phyloP scores from a whole-genome alignment of 495 filamentous ascomycete genomes.

The Aspergillus diversus region DNA sequence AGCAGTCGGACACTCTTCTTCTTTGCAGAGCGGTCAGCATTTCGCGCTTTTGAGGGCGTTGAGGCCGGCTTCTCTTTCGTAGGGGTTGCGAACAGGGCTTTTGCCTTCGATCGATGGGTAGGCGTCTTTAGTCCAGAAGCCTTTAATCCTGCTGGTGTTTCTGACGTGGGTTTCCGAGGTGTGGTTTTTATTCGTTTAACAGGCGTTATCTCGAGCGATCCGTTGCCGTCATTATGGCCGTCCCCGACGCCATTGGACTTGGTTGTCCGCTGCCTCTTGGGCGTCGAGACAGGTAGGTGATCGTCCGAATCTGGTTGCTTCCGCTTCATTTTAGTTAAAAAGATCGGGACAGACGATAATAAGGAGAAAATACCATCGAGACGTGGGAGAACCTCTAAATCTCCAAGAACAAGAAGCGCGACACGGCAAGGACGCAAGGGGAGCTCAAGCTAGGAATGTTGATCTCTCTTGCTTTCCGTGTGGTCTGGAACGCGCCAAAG shows the following conservation, averaged over 20 bases:
- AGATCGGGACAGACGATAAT: not conserved
- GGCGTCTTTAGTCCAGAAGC: conserved; percentile 50
- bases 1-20: conserved; percentile 80
- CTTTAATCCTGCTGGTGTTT: conserved; percentile 41
- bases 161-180: conserved; percentile 41
- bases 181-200: conserved; percentile 38
- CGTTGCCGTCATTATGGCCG: conserved; percentile 31
- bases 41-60: conserved; percentile 62
- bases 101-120: conserved; percentile 46
- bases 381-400: conserved; percentile 5
- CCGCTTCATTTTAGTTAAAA: conserved; percentile 46
- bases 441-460: conserved; percentile 19
- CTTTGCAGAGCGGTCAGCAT: conserved; percentile 80
- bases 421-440: conserved; percentile 24
- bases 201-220: conserved; percentile 33
- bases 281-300: conserved; percentile 43
- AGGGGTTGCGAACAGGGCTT: conserved; percentile 46
- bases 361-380: conserved; percentile 41
- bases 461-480: conserved; percentile 20
- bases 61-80: conserved; percentile 34
- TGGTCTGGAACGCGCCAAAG: conserved; percentile 23
- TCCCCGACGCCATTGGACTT: conserved; percentile 36
- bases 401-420: conserved; percentile 11
- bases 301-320: conserved; percentile 50
- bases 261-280: conserved; percentile 42